A percentile compares a stretch with the other conserved stretches of the same genome.
These are phyloP conservation scores for Penicillium robsamsonii DNA, from an alignment of 495 filamentous ascomycete species.

Conservation along the genomic window DNA sequence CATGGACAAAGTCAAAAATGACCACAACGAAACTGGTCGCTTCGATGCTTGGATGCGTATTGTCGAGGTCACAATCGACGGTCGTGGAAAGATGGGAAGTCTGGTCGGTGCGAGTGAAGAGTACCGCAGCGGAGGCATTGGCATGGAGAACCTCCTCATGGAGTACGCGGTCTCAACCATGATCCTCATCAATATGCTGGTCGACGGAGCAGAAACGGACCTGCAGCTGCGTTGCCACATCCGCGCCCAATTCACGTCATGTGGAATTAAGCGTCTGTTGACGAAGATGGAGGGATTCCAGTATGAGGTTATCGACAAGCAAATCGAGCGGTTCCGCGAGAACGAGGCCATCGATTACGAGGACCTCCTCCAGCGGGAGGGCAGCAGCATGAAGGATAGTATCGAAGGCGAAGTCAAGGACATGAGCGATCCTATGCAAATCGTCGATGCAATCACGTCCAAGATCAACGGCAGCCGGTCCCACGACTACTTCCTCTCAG, in stretches of 20 bases:
- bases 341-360: constrained; percentile 98
- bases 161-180: constrained; percentile 96
- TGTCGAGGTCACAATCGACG: constrained; percentile 95
- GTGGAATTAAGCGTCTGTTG: constrained; percentile 91
- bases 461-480: constrained; percentile 80
- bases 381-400: constrained; percentile 83
- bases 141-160: constrained; percentile 98
- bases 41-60: constrained; percentile 99
- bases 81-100: constrained; percentile 96
- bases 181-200: constrained; percentile 94
- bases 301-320: constrained; percentile 98
- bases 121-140: constrained; percentile 93
- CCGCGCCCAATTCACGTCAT: constrained; percentile 91
- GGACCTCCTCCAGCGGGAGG: constrained; percentile 90
- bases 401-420: constrained; percentile 91
- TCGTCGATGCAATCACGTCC: constrained; percentile 88
- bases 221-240: constrained; percentile 91
- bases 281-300: constrained; percentile 98
- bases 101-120: constrained; percentile 96
- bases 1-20: constrained; percentile 85
- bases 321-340: constrained; percentile 87
- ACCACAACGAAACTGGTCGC: constrained; percentile 88
- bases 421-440: constrained; percentile 87
- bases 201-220: constrained; percentile 86
- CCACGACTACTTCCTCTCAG: constrained; percentile 93